Evolutionary conservation across 2,329 filamentous ascomycete genomes (phyloP), one percentile per base, ranked within the genome.

Genomic region (Colletotrichum sp.): DNA sequence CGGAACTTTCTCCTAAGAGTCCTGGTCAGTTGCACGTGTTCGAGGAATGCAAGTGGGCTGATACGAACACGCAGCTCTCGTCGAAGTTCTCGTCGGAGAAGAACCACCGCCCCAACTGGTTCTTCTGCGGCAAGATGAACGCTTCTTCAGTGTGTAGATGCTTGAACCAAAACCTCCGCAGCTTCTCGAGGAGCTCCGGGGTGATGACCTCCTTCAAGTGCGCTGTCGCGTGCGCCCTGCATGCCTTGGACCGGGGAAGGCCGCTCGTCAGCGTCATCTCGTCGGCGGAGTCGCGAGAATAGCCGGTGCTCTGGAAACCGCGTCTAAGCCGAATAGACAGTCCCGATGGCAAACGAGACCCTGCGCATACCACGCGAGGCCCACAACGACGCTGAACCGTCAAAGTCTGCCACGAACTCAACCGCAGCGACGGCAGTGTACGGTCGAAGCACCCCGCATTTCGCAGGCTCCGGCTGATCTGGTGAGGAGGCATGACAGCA

Each of bases 151-250:
- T 62, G 1, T 79, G 70, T 2, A 85, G 43, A 68, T 85, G 82
- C 77, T 82, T 84, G 76, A 84, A 86, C 85, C 85, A 86, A 67
- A 86, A 84, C n/a, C 78, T 76, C 10, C 81, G 80, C 2, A 86
- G 64, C 30, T 79, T 79, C 32, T 81, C 74, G 7, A 86, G 79
- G 16, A 84, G 77, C 0, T 76, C 79, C 1, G 80, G 79, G 9
- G 79, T 83, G n/a, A 86, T 75, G 22, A 80, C 61, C 32, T 74
- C 70, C 60, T 76, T 70, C 39, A 76, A 58, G 25, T 67, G 71
- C 28, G 74, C 74, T 9, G 52, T 70, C 18, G 74, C 74, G 34
- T 75, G 70, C n/a, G 74, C 60, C 43, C 28, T 58, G 58, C 56
- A 69, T n/a, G 70, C 71, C 16, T 75, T 75, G 13, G 74, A 75